Percentiles rank a stretch among this genome's conserved stretches.
Conservation (phyloP, 2,329 filamentous ascomycete genomes). For the Exserohilum turcica region DNA sequence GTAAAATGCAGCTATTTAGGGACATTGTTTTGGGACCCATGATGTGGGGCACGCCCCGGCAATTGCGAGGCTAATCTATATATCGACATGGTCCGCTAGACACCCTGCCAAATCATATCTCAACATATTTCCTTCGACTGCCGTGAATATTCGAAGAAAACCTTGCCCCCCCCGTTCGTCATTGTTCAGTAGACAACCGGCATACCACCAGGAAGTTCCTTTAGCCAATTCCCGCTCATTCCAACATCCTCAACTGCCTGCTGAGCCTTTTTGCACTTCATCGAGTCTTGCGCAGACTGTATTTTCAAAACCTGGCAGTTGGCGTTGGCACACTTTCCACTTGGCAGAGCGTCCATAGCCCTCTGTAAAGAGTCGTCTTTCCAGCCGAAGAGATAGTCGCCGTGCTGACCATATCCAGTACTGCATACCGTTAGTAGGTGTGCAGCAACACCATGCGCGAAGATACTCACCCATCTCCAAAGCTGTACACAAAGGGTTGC, state of each 20-base stretch:
- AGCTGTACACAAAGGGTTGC: constrained; percentile 38
- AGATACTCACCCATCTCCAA: constrained; percentile 30
- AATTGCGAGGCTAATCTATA: too few species aligned
- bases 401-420: constrained; percentile 27
- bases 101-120: not conserved
- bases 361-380: constrained; percentile 36
- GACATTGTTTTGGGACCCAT: too few species aligned
- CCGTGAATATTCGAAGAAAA: too few species aligned
- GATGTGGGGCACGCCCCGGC: too few species aligned
- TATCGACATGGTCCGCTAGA: too few species aligned
- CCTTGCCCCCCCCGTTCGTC: too few species aligned
- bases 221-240: constrained; percentile 31
- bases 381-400: constrained; percentile 37
- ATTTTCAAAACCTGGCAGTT: constrained; percentile 39
- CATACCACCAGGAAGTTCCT: constrained; percentile 37
- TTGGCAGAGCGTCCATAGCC: constrained; percentile 37
- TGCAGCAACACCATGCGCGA: not conserved
- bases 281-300: constrained; percentile 33
- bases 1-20: too few species aligned
- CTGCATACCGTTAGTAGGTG: not conserved
- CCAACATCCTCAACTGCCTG: constrained; percentile 56
- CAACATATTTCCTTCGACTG: not conserved
- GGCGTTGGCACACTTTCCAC: constrained; percentile 37
- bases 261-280: constrained; percentile 45
- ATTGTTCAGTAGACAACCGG: constrained; percentile 20